Conservation (phyloP, 805 yeast genomes). For the Tetrapisispora namnaoensis region DNA sequence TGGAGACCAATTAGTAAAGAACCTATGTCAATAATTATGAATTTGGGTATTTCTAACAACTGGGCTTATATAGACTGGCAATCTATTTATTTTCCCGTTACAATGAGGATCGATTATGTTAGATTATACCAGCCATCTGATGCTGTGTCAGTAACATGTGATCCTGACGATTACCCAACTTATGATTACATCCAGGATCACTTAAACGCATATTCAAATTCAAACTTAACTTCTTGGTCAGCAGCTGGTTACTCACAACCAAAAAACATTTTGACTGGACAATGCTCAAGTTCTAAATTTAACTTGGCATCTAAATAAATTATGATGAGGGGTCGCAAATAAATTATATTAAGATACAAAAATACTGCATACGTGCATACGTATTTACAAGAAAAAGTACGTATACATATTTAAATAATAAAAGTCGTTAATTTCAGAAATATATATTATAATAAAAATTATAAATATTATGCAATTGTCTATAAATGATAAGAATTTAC, state of each 20-base stretch:
- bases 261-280: conserved; percentile 48
- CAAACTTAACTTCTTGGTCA: conserved; percentile 66
- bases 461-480: neutral
- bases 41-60: conserved; percentile 80
- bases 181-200: conserved; percentile 70
- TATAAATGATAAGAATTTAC: no score
- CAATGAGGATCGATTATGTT: conserved; percentile 72
- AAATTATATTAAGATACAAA: neutral
- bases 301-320: neutral
- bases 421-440: neutral
- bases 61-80: conserved; percentile 96
- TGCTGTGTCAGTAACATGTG: conserved; percentile 60
- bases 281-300: conserved; percentile 27
- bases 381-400: neutral
- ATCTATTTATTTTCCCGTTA: conserved; percentile 64
- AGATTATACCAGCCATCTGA: conserved; percentile 80
- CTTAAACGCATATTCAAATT: conserved; percentile 53
- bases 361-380: neutral
- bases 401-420: neutral
- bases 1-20: conserved; percentile 78
- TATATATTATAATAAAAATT: no score
- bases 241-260: conserved; percentile 66
- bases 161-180: conserved; percentile 81
- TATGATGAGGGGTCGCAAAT: neutral
- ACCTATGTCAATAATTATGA: conserved; percentile 84